phyloP scores from a whole-genome alignment of 768 basidiomycete species.

The Leccinum uliginosum region DNA sequence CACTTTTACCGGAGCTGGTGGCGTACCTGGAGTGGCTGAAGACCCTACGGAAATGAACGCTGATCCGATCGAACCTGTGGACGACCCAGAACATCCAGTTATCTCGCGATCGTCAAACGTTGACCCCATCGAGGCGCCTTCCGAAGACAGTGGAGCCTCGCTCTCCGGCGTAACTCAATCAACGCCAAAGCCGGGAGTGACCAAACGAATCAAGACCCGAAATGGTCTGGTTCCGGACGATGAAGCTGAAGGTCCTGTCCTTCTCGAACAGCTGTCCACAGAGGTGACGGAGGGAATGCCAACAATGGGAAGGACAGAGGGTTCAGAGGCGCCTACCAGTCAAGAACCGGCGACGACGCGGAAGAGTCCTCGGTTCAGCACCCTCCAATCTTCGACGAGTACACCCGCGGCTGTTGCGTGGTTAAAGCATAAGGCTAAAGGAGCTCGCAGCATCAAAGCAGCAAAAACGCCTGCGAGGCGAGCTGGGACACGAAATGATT shows the following conservation, averaged over 20 bases:
- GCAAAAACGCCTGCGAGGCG: conserved; percentile 13
- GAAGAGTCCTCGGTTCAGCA: conserved; percentile 15
- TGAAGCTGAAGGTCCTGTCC: conserved; percentile 22
- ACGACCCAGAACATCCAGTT: conserved; percentile 28
- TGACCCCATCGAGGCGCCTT: conserved; percentile 30
- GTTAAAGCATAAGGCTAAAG: conserved; percentile 3
- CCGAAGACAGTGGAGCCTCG: conserved; percentile 5
- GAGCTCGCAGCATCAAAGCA: not conserved
- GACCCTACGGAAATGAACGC: not conserved
- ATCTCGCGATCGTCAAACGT: conserved; percentile 5
- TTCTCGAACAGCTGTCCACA: conserved; percentile 18
- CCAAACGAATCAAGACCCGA: conserved; percentile 42
- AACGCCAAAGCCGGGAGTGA: conserved; percentile 31
- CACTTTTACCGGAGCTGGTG: not conserved
- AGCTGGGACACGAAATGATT: too few relatives aligned
- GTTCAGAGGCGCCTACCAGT: conserved; percentile 13
- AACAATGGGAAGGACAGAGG: conserved; percentile 19
- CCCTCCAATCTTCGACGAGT: conserved; percentile 4
- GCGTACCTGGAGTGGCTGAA: not conserved
- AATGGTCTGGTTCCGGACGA: conserved; percentile 29
- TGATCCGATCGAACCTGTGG: conserved; percentile 46
- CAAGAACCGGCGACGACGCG: conserved; percentile 23
- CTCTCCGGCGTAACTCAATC: conserved; percentile 6
- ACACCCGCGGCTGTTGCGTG: conserved; percentile 5
- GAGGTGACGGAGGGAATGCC: conserved; percentile 15